These are phyloP conservation scores for Zostera marina DNA, from an alignment of 116 monocot genomes.

Conservation along the genomic window DNA sequence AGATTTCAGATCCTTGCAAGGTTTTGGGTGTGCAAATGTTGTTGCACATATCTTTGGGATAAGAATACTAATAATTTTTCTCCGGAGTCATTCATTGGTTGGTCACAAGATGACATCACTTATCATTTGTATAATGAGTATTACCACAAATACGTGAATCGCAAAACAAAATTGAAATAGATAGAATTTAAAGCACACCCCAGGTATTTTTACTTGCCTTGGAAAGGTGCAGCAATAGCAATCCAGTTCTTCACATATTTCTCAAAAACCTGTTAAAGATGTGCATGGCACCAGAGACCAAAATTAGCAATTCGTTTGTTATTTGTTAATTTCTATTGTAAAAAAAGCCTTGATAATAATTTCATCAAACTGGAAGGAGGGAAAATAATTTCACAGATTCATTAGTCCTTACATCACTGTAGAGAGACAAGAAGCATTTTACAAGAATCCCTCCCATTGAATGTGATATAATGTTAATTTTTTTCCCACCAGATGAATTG, in stretches of 20 bases:
- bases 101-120: too few species aligned
- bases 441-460: conserved; percentile 97
- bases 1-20: too few species aligned
- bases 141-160: too few species aligned
- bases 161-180: too few species aligned
- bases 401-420: conserved; percentile 68
- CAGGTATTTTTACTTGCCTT: conserved; percentile 23
- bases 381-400: neutral
- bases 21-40: too few species aligned
- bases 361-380: neutral
- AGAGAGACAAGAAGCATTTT: conserved; percentile 75
- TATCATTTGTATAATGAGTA: too few species aligned
- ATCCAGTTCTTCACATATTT: conserved; percentile 97
- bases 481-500: conserved; percentile 58
- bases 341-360: neutral
- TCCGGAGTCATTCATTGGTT: too few species aligned
- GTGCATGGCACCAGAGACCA: neutral
- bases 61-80: too few species aligned
- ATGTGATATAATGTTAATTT: conserved; percentile 72
- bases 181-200: too few species aligned
- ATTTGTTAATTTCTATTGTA: neutral
- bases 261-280: conserved; percentile 56
- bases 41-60: too few species aligned
- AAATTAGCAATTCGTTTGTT: conserved; percentile 1
- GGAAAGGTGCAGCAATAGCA: conserved; percentile 99